Percentiles rank a stretch among this genome's conserved stretches.
Evolutionary conservation across 106 monocot genomes (phyloP).

Genomic region (Hemerocallis citrina): DNA sequence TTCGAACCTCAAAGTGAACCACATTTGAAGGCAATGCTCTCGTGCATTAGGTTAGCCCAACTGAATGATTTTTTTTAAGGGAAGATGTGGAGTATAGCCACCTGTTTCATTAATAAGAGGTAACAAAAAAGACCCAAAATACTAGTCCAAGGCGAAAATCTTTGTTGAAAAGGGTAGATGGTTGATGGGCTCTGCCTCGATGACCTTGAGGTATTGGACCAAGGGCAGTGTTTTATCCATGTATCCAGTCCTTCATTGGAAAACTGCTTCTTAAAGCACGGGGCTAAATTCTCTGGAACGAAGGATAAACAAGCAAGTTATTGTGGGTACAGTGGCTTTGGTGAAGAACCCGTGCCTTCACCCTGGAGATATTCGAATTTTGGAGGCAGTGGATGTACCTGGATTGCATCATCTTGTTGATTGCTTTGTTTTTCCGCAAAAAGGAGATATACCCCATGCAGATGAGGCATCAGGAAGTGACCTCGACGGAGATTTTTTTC

Average conservation of each 20-base stretch:
- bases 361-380: conserved; percentile 81
- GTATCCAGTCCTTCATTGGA: conserved; percentile 51
- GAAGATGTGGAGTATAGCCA: no score
- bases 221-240: conserved; percentile 93
- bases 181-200: conserved; percentile 95
- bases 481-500: conserved; percentile 88
- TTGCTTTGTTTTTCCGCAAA: conserved; percentile 90
- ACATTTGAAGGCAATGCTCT: conserved; percentile 69
- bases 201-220: conserved; percentile 73
- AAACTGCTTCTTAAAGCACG: conserved; percentile 64
- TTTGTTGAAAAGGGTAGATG: conserved; percentile 87
- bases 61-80: conserved; percentile 62
- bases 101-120: no score
- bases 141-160: conserved; percentile 68
- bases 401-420: conserved; percentile 82
- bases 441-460: conserved; percentile 85
- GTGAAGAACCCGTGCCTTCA: conserved; percentile 98
- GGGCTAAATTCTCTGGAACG: conserved; percentile 36
- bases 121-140: no score
- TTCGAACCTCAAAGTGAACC: conserved; percentile 76
- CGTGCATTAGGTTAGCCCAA: conserved; percentile 68
- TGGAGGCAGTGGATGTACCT: conserved; percentile 86
- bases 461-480: conserved; percentile 96
- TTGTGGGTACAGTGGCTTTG: conserved; percentile 70
- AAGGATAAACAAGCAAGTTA: conserved; percentile 30